Evolutionary conservation across 805 yeast species (phyloP).

Genomic region (Metschnikowia cerradonensis): DNA sequence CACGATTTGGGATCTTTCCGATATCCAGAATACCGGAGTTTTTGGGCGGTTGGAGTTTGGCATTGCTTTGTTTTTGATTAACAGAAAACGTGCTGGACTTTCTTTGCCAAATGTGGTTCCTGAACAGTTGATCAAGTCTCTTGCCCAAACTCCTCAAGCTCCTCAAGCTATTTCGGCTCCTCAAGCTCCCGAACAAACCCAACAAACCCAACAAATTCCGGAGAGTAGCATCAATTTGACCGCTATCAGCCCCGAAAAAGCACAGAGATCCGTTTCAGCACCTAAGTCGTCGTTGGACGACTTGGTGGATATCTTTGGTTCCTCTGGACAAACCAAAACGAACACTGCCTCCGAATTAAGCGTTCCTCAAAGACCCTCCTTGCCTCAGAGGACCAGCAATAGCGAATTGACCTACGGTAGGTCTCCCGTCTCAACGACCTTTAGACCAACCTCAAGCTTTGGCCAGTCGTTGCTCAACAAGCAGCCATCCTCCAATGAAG

Average conservation of each 20-base stretch:
- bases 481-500: constrained; percentile 9
- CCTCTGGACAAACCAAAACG: constrained; percentile 17
- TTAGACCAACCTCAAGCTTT: constrained; percentile 80
- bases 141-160: constrained; percentile 17
- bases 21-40: constrained; percentile 78
- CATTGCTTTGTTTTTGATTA: constrained; percentile 90
- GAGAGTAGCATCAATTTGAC: background rate
- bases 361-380: constrained; percentile 10
- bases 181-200: background rate
- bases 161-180: constrained; percentile 4
- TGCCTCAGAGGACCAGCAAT: constrained; percentile 28
- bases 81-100: constrained; percentile 73
- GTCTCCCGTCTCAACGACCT: constrained; percentile 41
- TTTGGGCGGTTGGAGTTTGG: constrained; percentile 82
- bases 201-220: constrained; percentile 4
- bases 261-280: constrained; percentile 18
- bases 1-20: constrained; percentile 90
- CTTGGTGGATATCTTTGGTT: constrained; percentile 48
- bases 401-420: constrained; percentile 28
- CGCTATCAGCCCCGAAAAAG: constrained; percentile 5
- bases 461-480: constrained; percentile 63
- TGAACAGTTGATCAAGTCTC: constrained; percentile 45
- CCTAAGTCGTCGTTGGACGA: constrained; percentile 59
- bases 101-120: constrained; percentile 80
- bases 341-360: constrained; percentile 9